phyloP scores from a whole-genome alignment of 805 yeast genomes.

The Teunomyces cretensis region DNA sequence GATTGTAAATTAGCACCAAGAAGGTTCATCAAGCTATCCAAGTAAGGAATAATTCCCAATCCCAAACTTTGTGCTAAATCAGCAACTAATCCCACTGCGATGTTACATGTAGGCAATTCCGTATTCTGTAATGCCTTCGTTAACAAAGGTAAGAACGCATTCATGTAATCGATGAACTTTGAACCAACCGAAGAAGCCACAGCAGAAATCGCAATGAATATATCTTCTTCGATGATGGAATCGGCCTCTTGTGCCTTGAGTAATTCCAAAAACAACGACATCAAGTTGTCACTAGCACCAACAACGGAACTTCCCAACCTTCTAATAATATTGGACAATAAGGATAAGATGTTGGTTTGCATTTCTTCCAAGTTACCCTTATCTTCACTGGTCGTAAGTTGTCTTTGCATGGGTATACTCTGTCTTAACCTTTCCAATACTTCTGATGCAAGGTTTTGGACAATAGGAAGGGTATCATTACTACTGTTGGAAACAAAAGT shows the following conservation, averaged over 20 bases:
- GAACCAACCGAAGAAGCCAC: conserved; percentile 78
- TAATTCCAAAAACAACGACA: conserved; percentile 78
- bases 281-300: conserved; percentile 75
- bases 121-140: conserved; percentile 76
- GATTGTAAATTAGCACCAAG: conserved; percentile 72
- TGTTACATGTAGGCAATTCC: conserved; percentile 78
- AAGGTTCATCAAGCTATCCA: conserved; percentile 78
- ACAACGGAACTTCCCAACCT: conserved; percentile 67
- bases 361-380: conserved; percentile 80
- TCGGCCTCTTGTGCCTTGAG: conserved; percentile 58
- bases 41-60: conserved; percentile 66
- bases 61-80: conserved; percentile 92
- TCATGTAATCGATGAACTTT: conserved; percentile 73
- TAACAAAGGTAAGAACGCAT: conserved; percentile 79
- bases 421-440: conserved; percentile 69
- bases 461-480: conserved; percentile 62
- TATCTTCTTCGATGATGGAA: conserved; percentile 89
- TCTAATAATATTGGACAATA: conserved; percentile 80
- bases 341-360: conserved; percentile 76
- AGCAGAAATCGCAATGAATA: conserved; percentile 88
- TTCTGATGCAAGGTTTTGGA: conserved; percentile 73
- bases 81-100: conserved; percentile 94
- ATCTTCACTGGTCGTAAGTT: conserved; percentile 66
- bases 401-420: conserved; percentile 57
- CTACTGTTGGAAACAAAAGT: conserved; percentile 77